Conservation (phyloP, 2,329 filamentous ascomycete species). For the Phialocephala sp. region DNA sequence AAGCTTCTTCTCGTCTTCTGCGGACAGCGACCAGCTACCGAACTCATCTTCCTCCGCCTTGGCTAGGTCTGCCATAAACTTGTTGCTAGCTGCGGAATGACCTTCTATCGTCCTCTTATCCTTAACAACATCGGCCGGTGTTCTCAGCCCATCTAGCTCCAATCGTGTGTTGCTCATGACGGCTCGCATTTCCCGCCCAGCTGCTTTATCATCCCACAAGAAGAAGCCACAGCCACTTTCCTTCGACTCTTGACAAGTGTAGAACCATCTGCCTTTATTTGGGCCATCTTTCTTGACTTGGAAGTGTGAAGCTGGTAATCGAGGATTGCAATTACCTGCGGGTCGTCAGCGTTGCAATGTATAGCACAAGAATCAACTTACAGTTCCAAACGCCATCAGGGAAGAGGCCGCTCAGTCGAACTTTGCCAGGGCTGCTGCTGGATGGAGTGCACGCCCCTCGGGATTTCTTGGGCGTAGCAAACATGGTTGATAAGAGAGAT, state of each 20-base stretch:
- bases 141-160: slow-evolving; percentile 42
- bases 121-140: slow-evolving; percentile 24
- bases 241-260: slow-evolving; percentile 55
- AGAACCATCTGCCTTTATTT: slow-evolving; percentile 60
- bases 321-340: slow-evolving; percentile 56
- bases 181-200: slow-evolving; percentile 49
- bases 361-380: slow-evolving; percentile 10
- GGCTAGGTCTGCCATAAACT: slow-evolving; percentile 25
- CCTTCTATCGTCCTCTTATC: slow-evolving; percentile 30
- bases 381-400: slow-evolving; percentile 49
- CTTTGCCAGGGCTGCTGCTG: slow-evolving; percentile 26
- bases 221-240: slow-evolving; percentile 60
- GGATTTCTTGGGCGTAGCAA: slow-evolving; percentile 26
- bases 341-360: slow-evolving; percentile 13
- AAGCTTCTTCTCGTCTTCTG: slow-evolving; percentile 34
- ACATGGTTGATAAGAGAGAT: slow-evolving; percentile 21
- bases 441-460: slow-evolving; percentile 2
- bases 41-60: slow-evolving; percentile 38
- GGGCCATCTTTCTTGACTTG: slow-evolving; percentile 54
- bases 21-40: slow-evolving; percentile 35
- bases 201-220: slow-evolving; percentile 61
- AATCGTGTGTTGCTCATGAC: slow-evolving; percentile 52
- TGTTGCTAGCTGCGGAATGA: slow-evolving; percentile 26
- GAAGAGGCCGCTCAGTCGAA: slow-evolving; percentile 41
- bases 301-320: slow-evolving; percentile 55